Evolutionary conservation across 768 basidiomycete genomes (phyloP), one percentile per base, ranked within the genome.

Genomic region (Kwoniella mangroviensis): DNA sequence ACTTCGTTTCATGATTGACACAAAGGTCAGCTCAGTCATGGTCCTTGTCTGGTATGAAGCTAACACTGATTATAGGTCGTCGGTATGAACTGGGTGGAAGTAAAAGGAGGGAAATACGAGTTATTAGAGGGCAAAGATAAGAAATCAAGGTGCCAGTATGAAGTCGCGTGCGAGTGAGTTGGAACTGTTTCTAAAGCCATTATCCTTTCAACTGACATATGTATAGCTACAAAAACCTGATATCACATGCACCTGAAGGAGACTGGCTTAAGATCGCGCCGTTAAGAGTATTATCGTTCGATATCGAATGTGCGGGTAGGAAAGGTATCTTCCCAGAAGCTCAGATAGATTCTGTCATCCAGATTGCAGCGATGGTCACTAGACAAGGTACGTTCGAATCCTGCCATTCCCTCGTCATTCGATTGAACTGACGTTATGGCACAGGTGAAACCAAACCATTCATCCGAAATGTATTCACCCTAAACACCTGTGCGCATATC

Each of bases 1-100:
- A 3, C 85, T 99, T 61, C 89, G 97, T 9, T 98, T 98, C 83
- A 99, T 99, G 97, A 96, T 99, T 71, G 97, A 99, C 79, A 91
- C 92, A 5, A 90, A 94, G 86, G 95, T 93, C 22, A 22, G 82
- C 74, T 72, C 4, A 1, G 42, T n/a, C 10, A 22, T 51, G 17
- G 11, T n/a, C 24, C 21, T n/a, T 28, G 26, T 56, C 54, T 54
- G 69, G 63, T 28, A 60, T n/a, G 41, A 69, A 4, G n/a, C 54
- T 22, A 63, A 28, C 62, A 52, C 53, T 75, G 42, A 68, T 58
- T 2, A 21, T 72, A 94, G 92, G 90, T 99, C 40, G 90, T 95
- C 59, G 97, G 97, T 10, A 98, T 99, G 97, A 98, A 98, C 80
- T 99, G 97, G 96, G 91, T 99, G 63, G 94, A 98, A 84, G 85